A percentile compares a stretch with the other conserved stretches of the same genome.
Conservation (phyloP, 345 rosid species). For the Noccaea caerulescens region DNA sequence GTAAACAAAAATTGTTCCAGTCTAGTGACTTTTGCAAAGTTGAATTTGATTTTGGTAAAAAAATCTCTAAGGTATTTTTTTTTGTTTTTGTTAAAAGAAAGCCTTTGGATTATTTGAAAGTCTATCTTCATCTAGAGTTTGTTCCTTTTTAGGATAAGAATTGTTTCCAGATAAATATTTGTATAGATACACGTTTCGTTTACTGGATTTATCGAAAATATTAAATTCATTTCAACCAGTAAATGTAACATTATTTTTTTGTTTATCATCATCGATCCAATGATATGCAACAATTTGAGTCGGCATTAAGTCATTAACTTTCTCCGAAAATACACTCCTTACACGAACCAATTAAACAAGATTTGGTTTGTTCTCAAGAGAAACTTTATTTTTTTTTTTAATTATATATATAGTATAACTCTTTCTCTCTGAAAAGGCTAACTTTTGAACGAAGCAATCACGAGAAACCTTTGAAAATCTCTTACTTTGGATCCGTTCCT, state of each 20-base stretch:
- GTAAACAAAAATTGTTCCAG: not conserved
- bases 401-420: not conserved
- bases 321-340: not conserved
- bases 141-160: not conserved
- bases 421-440: constrained; percentile 27
- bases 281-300: constrained; percentile 4
- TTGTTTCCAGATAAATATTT: not conserved
- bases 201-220: no score
- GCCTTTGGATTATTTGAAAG: no score
- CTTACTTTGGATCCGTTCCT: constrained; percentile 65
- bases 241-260: not conserved
- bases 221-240: not conserved
- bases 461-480: constrained; percentile 79
- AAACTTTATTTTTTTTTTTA: not conserved
- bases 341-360: constrained; percentile 31
- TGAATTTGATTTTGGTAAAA: not conserved
- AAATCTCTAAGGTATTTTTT: no score
- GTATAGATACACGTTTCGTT: not conserved
- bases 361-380: constrained; percentile 33
- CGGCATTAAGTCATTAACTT: constrained; percentile 13
- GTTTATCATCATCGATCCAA: not conserved
- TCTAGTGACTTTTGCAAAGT: not conserved
- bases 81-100: no score
- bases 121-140: not conserved
- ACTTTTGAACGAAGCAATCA: constrained; percentile 75